Evolutionary conservation across 192 early-diverging fungal genomes (phyloP), one percentile per base, ranked within the genome.

Genomic region (Gamsiella multidivaricata): DNA sequence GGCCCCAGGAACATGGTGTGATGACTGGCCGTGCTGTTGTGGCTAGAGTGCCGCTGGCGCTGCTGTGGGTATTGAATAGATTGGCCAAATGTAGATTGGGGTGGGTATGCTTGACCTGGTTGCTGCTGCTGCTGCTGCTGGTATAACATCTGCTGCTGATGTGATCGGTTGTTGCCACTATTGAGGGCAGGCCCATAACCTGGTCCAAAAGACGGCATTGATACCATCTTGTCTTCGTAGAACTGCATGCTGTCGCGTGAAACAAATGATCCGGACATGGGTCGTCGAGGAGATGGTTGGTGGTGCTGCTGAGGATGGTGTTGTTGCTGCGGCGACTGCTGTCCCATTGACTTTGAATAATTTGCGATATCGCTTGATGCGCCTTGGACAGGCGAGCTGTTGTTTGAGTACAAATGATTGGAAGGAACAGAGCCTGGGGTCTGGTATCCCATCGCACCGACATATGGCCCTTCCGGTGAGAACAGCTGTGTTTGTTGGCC

Each of bases 1-100:
- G 65, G 51, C 2, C 74, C 74, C 15, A 78, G 31, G 34, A 78
- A 78, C 74, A 78, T 78, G 60, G 74, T 78, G 51, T 78, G 74
- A 32, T 78, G 74, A 29, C 73, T 78, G 22, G 74, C 26, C 22
- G 25, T 58, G 41, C 74, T 78, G 53, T 78, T 78, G 52, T 78
- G 65, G 20, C 74, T 78, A 8, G 74, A 78, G 18, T 78, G 74
- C 11, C 74, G 65, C n/a, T 78, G 74, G 2, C 74, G 74, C 22
- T 61, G 58, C 25, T 68, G 65, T 15, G 74, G 66, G 55, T 69
- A 78, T 37, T 73, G 70, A 7, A 45, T 18, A 5, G 64, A 53
- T 25, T 54, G 65, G 7, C 54, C 59, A 46, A 62, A 61, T 20
- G 23, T 39, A 8, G 51, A 39, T 32, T 43, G 64, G 0, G 61